Percentiles rank a stretch among this genome's conserved stretches.
Conservation (phyloP, 2,329 filamentous ascomycete species). For the Ramularia collo-cygni region DNA sequence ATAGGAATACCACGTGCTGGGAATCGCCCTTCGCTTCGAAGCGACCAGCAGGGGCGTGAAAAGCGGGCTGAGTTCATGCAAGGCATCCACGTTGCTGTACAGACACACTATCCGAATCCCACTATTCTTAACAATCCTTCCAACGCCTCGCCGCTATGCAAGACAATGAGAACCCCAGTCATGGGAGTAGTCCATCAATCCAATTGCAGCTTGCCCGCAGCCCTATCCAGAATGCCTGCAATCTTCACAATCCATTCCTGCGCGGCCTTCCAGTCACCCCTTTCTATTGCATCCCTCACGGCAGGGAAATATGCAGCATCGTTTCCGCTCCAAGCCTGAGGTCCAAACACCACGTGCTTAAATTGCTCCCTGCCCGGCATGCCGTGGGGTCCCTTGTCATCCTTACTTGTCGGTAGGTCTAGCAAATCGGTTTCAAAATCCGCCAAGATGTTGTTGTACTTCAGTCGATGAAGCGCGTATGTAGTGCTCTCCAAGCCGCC, state of each 20-base stretch:
- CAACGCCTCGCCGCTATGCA: too few relatives aligned
- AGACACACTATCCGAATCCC: too few relatives aligned
- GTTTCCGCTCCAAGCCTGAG: conserved; percentile 66
- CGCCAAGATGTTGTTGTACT: conserved; percentile 72
- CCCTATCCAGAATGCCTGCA: conserved; percentile 58
- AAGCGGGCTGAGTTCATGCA: too few relatives aligned
- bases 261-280: conserved; percentile 62
- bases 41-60: too few relatives aligned
- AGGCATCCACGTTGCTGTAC: too few relatives aligned
- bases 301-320: conserved; percentile 68
- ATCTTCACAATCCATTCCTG: conserved; percentile 65
- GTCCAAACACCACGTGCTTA: conserved; percentile 87
- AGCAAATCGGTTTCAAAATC: conserved; percentile 77
- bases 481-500: conserved; percentile 70
- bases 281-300: conserved; percentile 73
- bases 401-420: conserved; percentile 53
- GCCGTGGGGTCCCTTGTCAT: conserved; percentile 16
- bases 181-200: not conserved
- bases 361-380: conserved; percentile 84
- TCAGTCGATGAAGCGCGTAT: conserved; percentile 60
- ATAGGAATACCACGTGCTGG: too few relatives aligned
- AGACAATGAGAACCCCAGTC: too few relatives aligned
- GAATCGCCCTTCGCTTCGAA: too few relatives aligned
- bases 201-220: conserved; percentile 44
- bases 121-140: too few relatives aligned